Conservation (phyloP, 352 stramenopile species). For the Thalassiosira allenii region DNA sequence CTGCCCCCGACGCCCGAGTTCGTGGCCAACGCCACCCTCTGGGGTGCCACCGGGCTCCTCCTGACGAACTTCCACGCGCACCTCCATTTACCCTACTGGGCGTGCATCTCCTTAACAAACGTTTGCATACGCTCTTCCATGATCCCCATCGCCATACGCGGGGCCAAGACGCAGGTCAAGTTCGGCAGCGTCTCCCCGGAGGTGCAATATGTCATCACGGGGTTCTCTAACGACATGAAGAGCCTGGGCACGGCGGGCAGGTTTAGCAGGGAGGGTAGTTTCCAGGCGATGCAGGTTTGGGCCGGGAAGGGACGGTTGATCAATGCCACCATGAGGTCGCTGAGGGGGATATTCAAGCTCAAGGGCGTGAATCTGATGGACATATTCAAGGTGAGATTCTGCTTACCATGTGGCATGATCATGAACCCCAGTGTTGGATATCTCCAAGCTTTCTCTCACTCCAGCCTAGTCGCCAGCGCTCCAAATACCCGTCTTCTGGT, state of each 20-base stretch:
- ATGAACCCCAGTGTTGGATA: neutral
- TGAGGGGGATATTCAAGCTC: conserved; percentile 75
- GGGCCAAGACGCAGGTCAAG: conserved; percentile 59
- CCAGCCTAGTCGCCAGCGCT: conserved; percentile 65
- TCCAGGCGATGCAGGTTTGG: conserved; percentile 32
- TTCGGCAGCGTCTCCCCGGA: conserved; percentile 79
- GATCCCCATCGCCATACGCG: conserved; percentile 72
- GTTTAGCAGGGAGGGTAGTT: neutral
- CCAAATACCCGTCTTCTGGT: conserved; percentile 82
- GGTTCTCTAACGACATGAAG: conserved; percentile 75
- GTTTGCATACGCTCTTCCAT: conserved; percentile 64
- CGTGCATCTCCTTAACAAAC: conserved; percentile 75
- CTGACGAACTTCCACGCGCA: conserved; percentile 66
- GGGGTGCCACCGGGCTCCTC: conserved; percentile 64
- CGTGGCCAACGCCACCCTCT: conserved; percentile 68
- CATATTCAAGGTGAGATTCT: conserved; percentile 71
- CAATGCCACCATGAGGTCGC: conserved; percentile 56
- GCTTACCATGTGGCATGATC: too few relatives aligned
- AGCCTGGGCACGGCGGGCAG: conserved; percentile 23
- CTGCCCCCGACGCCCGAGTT: conserved; percentile 40
- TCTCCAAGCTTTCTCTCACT: too few relatives aligned
- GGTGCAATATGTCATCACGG: conserved; percentile 77
- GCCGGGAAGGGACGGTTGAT: conserved; percentile 48
- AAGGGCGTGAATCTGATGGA: conserved; percentile 78
- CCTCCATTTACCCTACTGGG: conserved; percentile 74